phyloP scores from a whole-genome alignment of 306 rosid genomes.

The Castanopsis chinensis region DNA sequence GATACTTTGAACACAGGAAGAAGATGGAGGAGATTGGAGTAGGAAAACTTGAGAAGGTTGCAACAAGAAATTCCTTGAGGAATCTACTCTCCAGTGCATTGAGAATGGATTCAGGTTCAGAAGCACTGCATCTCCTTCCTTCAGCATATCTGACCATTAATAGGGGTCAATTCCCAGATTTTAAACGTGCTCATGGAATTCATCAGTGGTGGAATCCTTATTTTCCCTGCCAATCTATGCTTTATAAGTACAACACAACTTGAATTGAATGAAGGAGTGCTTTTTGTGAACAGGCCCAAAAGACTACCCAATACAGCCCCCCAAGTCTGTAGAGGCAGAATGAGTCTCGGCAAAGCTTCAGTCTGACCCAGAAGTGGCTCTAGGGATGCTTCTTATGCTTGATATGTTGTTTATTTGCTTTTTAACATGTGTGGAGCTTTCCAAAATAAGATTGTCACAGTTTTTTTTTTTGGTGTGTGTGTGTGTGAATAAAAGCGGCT shows the following conservation, averaged over 20 bases:
- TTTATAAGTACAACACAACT: not conserved
- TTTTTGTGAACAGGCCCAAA: too few relatives aligned
- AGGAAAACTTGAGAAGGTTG: constrained; percentile 14
- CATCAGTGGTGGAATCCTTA: constrained; percentile 32
- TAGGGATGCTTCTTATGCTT: too few relatives aligned
- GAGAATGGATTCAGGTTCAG: constrained; percentile 9
- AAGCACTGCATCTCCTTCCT: constrained; percentile 32
- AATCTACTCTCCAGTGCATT: constrained; percentile 1
- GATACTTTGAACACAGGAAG: constrained; percentile 32
- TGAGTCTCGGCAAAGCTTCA: too few relatives aligned
- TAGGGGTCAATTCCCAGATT: not conserved
- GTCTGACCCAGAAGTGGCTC: too few relatives aligned
- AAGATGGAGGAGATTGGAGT: constrained; percentile 29
- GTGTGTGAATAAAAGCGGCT: too few relatives aligned
- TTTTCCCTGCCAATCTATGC: not conserved
- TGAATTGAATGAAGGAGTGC: not conserved
- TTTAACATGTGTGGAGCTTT: too few relatives aligned
- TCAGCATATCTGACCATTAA: constrained; percentile 28
- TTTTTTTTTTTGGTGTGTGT: too few relatives aligned
- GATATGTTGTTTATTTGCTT: too few relatives aligned
- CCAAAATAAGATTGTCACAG: too few relatives aligned
- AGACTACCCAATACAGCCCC: too few relatives aligned
- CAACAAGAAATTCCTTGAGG: constrained; percentile 5
- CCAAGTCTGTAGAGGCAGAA: too few relatives aligned
- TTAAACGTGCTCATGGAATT: constrained; percentile 19